Percentiles rank a stretch among this genome's conserved stretches.
Conservation (phyloP, 1,284 basidiomycete genomes). For the Melampsora larici-populina region DNA sequence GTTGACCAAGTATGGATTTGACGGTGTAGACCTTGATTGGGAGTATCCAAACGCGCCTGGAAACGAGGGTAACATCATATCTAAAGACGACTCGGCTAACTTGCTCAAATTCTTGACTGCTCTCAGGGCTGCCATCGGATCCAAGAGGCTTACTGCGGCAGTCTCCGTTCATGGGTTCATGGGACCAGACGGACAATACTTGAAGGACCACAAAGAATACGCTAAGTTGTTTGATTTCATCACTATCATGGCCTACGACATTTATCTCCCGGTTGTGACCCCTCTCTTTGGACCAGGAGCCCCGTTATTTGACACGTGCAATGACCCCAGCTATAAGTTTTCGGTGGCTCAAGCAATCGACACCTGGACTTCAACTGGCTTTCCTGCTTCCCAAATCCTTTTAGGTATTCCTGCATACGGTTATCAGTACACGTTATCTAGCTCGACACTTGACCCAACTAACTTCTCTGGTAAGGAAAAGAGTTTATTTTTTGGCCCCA, state of each 20-base stretch:
- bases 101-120: conserved; percentile 28
- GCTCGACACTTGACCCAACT: conserved; percentile 3
- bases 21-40: no score
- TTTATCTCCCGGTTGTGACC: conserved; percentile 19
- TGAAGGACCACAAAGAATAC: conserved; percentile 30
- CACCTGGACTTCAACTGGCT: conserved; percentile 35
- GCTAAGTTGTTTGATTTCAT: conserved; percentile 31
- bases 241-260: conserved; percentile 39
- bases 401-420: conserved; percentile 34
- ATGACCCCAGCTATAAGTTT: conserved; percentile 15
- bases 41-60: conserved; percentile 33
- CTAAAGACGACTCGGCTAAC: conserved; percentile 32
- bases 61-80: conserved; percentile 20
- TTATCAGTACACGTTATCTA: conserved; percentile 14
- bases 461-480: conserved; percentile 33
- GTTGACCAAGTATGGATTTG: not conserved
- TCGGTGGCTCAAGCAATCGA: conserved; percentile 10
- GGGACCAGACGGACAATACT: conserved; percentile 22
- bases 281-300: conserved; percentile 22
- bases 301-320: no score
- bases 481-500: conserved; percentile 29
- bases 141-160: conserved; percentile 22
- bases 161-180: no score
- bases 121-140: conserved; percentile 7
- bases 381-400: conserved; percentile 34